Evolutionary conservation across 768 basidiomycete genomes (phyloP), one percentile per base, ranked within the genome.

Genomic region (Hygrophorus pudorinus): DNA sequence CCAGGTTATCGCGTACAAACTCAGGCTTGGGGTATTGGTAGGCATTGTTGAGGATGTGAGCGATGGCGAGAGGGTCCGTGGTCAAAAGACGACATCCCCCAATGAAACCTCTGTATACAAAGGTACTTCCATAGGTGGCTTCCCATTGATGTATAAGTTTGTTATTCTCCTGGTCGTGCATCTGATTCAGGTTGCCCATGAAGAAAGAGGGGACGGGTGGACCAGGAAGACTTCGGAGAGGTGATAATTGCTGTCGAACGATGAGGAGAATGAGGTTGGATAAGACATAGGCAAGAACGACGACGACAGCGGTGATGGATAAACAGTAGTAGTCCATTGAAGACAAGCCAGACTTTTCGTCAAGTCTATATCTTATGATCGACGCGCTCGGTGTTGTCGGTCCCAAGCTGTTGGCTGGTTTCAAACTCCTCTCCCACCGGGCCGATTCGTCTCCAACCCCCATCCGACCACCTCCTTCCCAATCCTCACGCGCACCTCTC

Each of bases 21-120:
- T 75, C 70, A 2, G 79, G 78, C 57, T 84, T 83, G 21, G 74
- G 78, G 52, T 75, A 79, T 45, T 73, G 64, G 48, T 79, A 75
- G 0, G 75, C 66, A 41, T 71, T 66, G 7, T 65, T 60, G 38
- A 85, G 69, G 36, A 85, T 75, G 45, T 81, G 71, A 3, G 69
- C 63, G 31, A 83, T 56, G 1, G 79, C 78, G 14, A 64, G 57
- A 3, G 74, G 72, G 59, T 82, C 81, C 38, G 71, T 72, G 5
- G 76, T 78, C 59, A 78, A 65, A 46, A 83, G 65, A 17, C 81
- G 63, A 38, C 65, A 64, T 2, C 71, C 73, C 29, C 70, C 66
- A 44, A 75, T 53, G 60, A 75, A 78, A 41, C 73, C 71, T 36
- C 65, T 66, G 59, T 76, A 78, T 31, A 67, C 66, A 46, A 73